These are phyloP conservation scores for Scheffersomyces insectosa DNA, from an alignment of 1,139 yeast species.

Conservation along the genomic window DNA sequence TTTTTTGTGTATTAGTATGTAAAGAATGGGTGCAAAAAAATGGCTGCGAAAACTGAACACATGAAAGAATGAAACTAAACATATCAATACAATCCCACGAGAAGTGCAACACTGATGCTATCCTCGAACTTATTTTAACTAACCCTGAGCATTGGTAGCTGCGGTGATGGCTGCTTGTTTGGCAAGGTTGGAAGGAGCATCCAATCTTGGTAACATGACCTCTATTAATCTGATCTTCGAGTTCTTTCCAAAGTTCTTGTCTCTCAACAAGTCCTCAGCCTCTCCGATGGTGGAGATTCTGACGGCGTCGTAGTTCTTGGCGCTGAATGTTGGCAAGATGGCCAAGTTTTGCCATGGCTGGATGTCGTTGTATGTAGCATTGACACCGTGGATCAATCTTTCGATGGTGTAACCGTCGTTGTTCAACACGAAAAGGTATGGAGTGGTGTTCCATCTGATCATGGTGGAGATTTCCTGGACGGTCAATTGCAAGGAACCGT, in stretches of 20 bases:
- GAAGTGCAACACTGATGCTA: background rate
- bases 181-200: conserved; percentile 72
- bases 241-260: conserved; percentile 56
- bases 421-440: conserved; percentile 80
- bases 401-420: conserved; percentile 90
- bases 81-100: too few species aligned
- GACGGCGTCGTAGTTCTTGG: conserved; percentile 56
- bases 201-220: conserved; percentile 77
- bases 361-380: conserved; percentile 74
- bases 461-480: conserved; percentile 86
- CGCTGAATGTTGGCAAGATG: conserved; percentile 71
- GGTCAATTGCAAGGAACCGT: conserved; percentile 86
- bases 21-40: background rate
- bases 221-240: conserved; percentile 75
- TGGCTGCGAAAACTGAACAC: too few species aligned
- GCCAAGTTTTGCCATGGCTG: conserved; percentile 80
- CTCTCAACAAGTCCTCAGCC: conserved; percentile 56
- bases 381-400: conserved; percentile 81
- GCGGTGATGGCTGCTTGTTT: conserved; percentile 60
- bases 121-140: background rate
- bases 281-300: conserved; percentile 68
- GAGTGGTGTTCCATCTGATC: conserved; percentile 77
- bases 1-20: background rate
- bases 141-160: conserved; percentile 50
- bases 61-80: too few species aligned